Evolutionary conservation across 2,329 filamentous ascomycete genomes (phyloP), one percentile per base, ranked within the genome.

Genomic region (Lachnellula cervina): DNA sequence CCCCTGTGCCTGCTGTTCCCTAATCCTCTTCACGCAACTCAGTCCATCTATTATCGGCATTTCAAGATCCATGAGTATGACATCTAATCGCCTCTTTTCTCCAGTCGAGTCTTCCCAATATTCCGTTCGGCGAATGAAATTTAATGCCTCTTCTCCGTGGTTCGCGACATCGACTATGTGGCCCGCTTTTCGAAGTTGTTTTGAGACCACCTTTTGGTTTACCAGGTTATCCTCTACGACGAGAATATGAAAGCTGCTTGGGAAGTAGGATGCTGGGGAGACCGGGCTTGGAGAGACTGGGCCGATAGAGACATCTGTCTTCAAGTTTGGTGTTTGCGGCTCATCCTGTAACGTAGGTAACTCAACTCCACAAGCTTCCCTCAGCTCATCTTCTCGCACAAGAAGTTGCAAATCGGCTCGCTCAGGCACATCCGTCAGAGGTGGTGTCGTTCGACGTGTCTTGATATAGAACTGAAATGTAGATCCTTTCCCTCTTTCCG

Each of bases 1-100:
- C 2, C 83, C 82, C 42, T 80, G 74, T 50, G 71, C 73, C 68
- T 91, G 86, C 23, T 89, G 73, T 58, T 85, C 77, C 11, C 88
- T 79, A 49, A 92, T 90, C 58, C 77, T 80, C 48, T 78, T 78
- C 11, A 87, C 84, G 61, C 87, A 90, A 1, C 85, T 86, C 72
- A 88, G 80, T 37, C 88, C 88, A 64, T 91, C 86, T 87, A 90
- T 90, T 45, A 90, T 80, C 1, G 88, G 88, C 88, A 91, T 91
- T 65, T 90, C 87, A 47, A 90, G 76, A 65, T 92, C 88, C 87
- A 91, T 90, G 5, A 91, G 71, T 6, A 54, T 42, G 2, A 54
- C 45, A 43, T 54, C 14, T 1, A 54, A 21, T n/a, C 11, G 28
- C 35, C 49, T 23, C 2, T 21, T 46, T n/a, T 9, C 46, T n/a